Evolutionary conservation across 139 green algal species (phyloP), one percentile per base, ranked within the genome.

Genomic region (Microglena sp.): DNA sequence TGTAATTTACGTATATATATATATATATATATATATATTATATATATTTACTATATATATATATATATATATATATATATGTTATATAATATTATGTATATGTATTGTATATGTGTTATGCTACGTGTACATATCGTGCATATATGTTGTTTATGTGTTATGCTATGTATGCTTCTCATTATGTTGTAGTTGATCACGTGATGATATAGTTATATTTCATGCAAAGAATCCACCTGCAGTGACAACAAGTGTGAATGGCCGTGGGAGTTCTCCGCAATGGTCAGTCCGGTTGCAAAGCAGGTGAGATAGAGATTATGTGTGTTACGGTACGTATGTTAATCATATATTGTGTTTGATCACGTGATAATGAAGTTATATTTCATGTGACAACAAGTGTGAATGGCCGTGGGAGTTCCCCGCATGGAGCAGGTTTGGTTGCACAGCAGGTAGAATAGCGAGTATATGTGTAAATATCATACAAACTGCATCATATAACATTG

Each of bases 141-240:
- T n/a, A n/a, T 6, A 32, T 18, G 28, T 26, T 11, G 6, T 32
- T 6, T 59, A 6, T 27, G 6, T 31, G 15, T 11, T 32, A 18
- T 59, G 50, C 50, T 31, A 50, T 11, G 40, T 50, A 24, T 11
- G 11, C 15, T 11, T 15, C 11, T 11, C 40, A 50, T 15, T 24
- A 11, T 24, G 15, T 15, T 24, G 11, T 11, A 11, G 15, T 15
- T 50, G 40, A 50, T 50, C 40, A 50, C 40, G 15, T 50, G 15
- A 50, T 15, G 11, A 50, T 15, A 50, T 11, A 15, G 11, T 50
- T 50, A 15, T 50, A 50, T 15, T 50, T 50, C 15, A 11, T 15
- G 11, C 11, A 80, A 79, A 50, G 83, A 90, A 67, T 78, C 83
- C 7, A 62, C 84, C 29, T 90, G 83, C 56, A 78, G 83, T 18